phyloP scores from a whole-genome alignment of 176 grass and related monocot species.

The Stipa capillata region DNA sequence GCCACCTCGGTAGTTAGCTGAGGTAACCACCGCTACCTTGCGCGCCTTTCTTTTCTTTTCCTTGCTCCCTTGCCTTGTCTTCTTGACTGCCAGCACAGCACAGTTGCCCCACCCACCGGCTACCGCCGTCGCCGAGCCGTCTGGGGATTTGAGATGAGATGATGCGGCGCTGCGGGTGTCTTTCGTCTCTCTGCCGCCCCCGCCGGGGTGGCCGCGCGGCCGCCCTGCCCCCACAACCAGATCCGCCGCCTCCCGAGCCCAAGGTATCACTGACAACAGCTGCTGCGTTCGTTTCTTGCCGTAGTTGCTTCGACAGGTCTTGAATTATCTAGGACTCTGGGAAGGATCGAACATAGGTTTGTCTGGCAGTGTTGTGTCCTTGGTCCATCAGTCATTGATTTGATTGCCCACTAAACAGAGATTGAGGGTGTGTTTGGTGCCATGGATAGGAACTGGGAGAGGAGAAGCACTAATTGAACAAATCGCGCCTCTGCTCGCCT shows the following conservation, averaged over 20 bases:
- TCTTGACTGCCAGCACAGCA: not conserved
- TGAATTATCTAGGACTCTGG: not conserved
- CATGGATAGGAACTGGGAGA: not conserved
- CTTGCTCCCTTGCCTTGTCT: not conserved
- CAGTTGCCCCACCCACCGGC: not conserved
- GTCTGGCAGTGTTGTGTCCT: not conserved
- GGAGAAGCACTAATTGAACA: not conserved
- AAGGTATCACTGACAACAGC: slow-evolving; percentile 17
- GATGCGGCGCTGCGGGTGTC: slow-evolving; percentile 33
- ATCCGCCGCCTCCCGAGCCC: slow-evolving; percentile 5
- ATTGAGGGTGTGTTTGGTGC: not conserved
- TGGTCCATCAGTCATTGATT: not conserved
- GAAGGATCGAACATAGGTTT: not conserved
- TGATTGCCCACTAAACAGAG: not conserved
- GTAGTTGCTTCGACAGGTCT: not conserved
- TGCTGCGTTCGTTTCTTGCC: not conserved
- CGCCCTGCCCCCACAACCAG: not conserved
- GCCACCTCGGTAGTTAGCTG: slow-evolving; percentile 4
- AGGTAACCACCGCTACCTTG: no score
- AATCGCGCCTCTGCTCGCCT: not conserved
- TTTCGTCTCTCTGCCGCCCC: slow-evolving; percentile 13
- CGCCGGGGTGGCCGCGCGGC: slow-evolving; percentile 4
- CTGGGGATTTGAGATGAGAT: slow-evolving; percentile 7
- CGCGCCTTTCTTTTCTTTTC: not conserved
- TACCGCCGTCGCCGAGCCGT: not conserved